Evolutionary conservation across 192 early-diverging fungal species (phyloP), one percentile per base, ranked within the genome.

Genomic region (Kickxella alabastrina): DNA sequence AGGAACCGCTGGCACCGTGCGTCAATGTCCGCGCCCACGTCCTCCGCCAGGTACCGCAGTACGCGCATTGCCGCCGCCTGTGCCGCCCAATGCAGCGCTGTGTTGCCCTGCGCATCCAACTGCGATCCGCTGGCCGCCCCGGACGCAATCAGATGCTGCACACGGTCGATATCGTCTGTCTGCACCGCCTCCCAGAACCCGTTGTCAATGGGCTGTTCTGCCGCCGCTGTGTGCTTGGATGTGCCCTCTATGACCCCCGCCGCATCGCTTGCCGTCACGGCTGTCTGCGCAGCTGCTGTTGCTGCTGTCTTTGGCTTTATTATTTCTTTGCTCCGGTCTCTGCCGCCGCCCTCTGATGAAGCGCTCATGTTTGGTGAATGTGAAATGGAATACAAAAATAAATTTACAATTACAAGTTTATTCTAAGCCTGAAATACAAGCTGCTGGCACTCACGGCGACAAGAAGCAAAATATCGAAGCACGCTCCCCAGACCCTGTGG

Each of bases 1-100:
- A 76, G 62, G 21, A 89, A 72, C 13, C 92, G 87, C 31, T 85
- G 85, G 41, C 89, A 90, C 42, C 79, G 45, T 2, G 79, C 79
- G 66, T 98, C 84, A 18, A 94, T 66, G 25, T 82, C 77, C 0
- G 90, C 90, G 1, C 35, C 15, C 26, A 87, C 85, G 35, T 79
- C 64, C 59, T 92, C 91, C 31, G 95, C 73, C 34, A 97, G 68
- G 49, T 81, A 92, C 54, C 83, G 78, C 19, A 86, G 83, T 13
- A 93, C 72, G 0, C 76, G 65, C 38, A 90, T 74, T 19, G 84
- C 80, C 43, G 87, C 86, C 54, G 85, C 83, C 23, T 90, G 81
- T 15, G 91, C 85, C 6, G 92, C 92, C 80, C 88, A 89, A 58
- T 97, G 94, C 41, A 97, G 57, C 7, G 93, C 75, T 3, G 89